Conservation (phyloP, 1,284 basidiomycete genomes). For the Hemileia vastatrix region DNA sequence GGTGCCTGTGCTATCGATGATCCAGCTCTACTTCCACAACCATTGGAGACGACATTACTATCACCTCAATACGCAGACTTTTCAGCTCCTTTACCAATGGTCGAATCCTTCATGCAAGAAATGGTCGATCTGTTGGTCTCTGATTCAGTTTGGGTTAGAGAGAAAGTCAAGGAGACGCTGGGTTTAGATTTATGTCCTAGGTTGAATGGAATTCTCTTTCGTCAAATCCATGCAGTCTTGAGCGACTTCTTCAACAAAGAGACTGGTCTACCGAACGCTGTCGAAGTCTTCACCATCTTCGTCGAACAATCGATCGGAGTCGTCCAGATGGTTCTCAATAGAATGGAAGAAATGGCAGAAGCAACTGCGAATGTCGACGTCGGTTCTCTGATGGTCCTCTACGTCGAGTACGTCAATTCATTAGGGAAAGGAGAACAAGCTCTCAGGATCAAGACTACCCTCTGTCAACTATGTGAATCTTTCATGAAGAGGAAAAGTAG, state of each 20-base stretch:
- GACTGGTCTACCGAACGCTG: conserved; percentile 34
- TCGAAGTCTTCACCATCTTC: conserved; percentile 56
- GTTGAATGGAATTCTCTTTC: conserved; percentile 58
- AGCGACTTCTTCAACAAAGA: conserved; percentile 40
- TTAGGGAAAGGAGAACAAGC: conserved; percentile 48
- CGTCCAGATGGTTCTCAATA: conserved; percentile 64
- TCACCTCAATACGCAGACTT: conserved; percentile 26
- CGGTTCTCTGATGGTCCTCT: conserved; percentile 40
- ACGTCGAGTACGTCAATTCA: conserved; percentile 39
- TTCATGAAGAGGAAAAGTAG: conserved; percentile 57
- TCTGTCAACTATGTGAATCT: conserved; percentile 61
- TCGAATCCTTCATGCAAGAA: no score
- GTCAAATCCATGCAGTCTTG: conserved; percentile 50
- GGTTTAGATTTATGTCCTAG: conserved; percentile 65
- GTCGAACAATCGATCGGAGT: conserved; percentile 63
- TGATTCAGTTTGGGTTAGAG: conserved; percentile 58
- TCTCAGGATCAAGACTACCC: conserved; percentile 62
- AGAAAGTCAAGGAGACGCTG: conserved; percentile 65
- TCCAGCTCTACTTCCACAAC: conserved; percentile 25
- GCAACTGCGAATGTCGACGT: conserved; percentile 54
- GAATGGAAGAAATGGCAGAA: conserved; percentile 53
- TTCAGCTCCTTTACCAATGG: conserved; percentile 26
- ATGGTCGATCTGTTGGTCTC: conserved; percentile 59
- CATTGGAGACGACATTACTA: conserved; percentile 2
- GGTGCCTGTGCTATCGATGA: conserved; percentile 54